Conservation (phyloP, 2,329 filamentous ascomycete genomes). For the Esteya vermicola region DNA sequence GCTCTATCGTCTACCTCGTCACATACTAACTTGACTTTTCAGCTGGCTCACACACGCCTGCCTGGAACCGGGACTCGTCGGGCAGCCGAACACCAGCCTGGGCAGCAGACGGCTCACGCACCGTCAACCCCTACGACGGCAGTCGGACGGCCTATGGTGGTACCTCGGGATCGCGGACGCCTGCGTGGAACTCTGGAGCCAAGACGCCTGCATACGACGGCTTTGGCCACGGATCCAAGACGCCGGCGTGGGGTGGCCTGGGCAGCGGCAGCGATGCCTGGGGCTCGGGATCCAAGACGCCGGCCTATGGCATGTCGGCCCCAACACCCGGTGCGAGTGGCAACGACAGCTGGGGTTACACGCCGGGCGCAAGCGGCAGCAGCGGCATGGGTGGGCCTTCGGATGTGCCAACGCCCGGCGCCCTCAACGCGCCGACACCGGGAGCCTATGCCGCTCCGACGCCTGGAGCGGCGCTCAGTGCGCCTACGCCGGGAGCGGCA, state of each 20-base stretch:
- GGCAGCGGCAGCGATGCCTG: constrained; percentile 8
- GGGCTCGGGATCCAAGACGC: constrained; percentile 54
- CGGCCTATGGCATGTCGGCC: constrained; percentile 50
- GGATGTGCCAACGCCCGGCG: constrained; percentile 46
- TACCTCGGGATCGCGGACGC: constrained; percentile 53
- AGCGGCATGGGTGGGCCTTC: constrained; percentile 32
- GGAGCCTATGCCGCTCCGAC: constrained; percentile 53
- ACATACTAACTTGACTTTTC: constrained; percentile 9
- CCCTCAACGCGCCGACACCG: constrained; percentile 56
- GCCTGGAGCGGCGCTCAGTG: constrained; percentile 39
- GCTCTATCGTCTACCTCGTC: background rate
- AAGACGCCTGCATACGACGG: constrained; percentile 54
- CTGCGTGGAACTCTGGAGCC: constrained; percentile 65
- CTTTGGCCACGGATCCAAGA: constrained; percentile 55
- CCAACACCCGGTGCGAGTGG: constrained; percentile 44
- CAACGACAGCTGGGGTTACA: constrained; percentile 46
- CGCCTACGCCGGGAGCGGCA: constrained; percentile 52
- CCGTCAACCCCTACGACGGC: constrained; percentile 58
- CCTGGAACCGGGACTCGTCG: constrained; percentile 42
- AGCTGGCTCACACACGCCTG: constrained; percentile 47
- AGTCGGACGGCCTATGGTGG: constrained; percentile 70
- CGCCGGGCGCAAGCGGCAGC: constrained; percentile 29
- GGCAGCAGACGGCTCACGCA: constrained; percentile 48
- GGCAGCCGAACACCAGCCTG: constrained; percentile 57
- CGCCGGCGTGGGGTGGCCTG: constrained; percentile 41